Evolutionary conservation across 2,329 filamentous ascomycete genomes (phyloP).

Genomic region (Exophiala lecanii-corni): DNA sequence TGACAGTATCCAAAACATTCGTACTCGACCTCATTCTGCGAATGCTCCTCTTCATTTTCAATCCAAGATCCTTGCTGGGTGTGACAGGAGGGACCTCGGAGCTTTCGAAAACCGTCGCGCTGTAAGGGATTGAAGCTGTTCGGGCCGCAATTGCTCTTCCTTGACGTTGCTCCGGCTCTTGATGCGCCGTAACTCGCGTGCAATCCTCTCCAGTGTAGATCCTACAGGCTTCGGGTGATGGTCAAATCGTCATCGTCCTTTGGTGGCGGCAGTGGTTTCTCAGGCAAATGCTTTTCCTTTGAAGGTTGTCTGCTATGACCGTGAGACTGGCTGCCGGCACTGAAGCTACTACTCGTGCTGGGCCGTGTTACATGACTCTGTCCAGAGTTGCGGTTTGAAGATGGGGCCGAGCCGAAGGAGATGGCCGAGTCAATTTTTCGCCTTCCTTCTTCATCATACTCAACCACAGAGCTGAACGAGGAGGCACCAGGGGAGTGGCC

Average conservation of each 20-base stretch:
- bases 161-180: conserved; percentile 52
- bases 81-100: conserved; percentile 14
- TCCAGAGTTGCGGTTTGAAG: conserved; percentile 35
- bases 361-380: conserved; percentile 29
- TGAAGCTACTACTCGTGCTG: conserved; percentile 29
- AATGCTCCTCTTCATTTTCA: conserved; percentile 27
- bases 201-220: conserved; percentile 55
- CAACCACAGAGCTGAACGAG: conserved; percentile 24
- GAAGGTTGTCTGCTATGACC: conserved; percentile 22
- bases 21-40: conserved; percentile 35
- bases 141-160: conserved; percentile 25
- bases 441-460: conserved; percentile 31
- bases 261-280: conserved; percentile 42
- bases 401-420: conserved; percentile 48
- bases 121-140: conserved; percentile 11
- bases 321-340: conserved; percentile 18
- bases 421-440: conserved; percentile 62
- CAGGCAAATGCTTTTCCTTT: conserved; percentile 27
- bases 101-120: conserved; percentile 10
- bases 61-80: conserved; percentile 26
- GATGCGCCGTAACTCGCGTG: conserved; percentile 56
- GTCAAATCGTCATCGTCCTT: conserved; percentile 19
- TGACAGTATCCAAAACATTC: conserved; percentile 28
- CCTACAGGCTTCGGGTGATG: conserved; percentile 27
- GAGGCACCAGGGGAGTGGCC: conserved; percentile 30